Conservation (phyloP, 768 basidiomycete genomes). For the Coprinopsis marcescibilis region DNA sequence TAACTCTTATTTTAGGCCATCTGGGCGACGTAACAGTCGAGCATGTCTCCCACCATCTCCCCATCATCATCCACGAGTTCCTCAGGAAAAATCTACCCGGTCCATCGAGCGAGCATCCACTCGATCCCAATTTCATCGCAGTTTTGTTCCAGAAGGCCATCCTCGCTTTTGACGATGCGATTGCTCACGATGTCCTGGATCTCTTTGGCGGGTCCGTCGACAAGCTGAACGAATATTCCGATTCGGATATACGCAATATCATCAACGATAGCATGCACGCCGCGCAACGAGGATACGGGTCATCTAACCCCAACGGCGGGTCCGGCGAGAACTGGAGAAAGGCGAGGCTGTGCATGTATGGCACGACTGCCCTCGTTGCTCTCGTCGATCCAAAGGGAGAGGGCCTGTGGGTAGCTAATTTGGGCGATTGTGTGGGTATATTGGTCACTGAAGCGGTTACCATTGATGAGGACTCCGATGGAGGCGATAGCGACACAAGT, state of each 20-base stretch:
- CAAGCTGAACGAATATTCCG: conserved; percentile 43
- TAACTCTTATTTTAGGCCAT: conserved; percentile 42
- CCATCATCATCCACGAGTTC: conserved; percentile 60
- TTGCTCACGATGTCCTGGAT: conserved; percentile 58
- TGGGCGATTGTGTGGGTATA: conserved; percentile 78
- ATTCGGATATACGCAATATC: conserved; percentile 49
- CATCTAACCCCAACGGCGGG: not conserved
- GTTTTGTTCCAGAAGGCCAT: conserved; percentile 54
- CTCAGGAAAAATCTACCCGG: conserved; percentile 35
- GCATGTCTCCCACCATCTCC: conserved; percentile 62
- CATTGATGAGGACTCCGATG: conserved; percentile 2
- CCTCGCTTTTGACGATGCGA: conserved; percentile 58
- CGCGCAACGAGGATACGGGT: conserved; percentile 20
- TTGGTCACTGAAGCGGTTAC: conserved; percentile 22
- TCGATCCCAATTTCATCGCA: conserved; percentile 42
- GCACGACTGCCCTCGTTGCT: conserved; percentile 70
- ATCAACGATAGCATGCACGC: conserved; percentile 55
- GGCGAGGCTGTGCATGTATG: conserved; percentile 70
- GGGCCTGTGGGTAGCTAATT: conserved; percentile 74
- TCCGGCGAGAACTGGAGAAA: conserved; percentile 54
- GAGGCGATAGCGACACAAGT: not conserved
- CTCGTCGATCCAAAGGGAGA: conserved; percentile 63
- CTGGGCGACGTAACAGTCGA: conserved; percentile 66
- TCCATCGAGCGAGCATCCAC: not conserved
- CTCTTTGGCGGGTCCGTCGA: conserved; percentile 53